phyloP scores from a whole-genome alignment of 805 yeast genomes.

The Ogataea glucozyma region DNA sequence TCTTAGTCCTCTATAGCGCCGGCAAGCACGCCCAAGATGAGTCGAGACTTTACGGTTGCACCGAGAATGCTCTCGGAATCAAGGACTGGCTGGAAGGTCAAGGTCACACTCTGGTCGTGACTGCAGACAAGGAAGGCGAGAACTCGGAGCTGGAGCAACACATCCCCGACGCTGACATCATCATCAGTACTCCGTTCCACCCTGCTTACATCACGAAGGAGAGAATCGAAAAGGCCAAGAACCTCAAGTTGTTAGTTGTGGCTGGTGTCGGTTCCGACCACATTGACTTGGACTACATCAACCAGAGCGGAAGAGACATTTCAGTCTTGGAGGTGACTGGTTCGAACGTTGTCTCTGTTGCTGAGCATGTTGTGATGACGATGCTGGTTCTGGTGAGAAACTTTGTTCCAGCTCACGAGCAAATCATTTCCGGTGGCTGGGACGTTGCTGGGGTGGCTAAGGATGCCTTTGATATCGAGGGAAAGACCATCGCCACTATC shows the following conservation, averaged over 20 bases:
- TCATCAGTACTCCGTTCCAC: slow-evolving; percentile 81
- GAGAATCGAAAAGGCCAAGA: slow-evolving; percentile 68
- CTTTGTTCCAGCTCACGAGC: slow-evolving; percentile 77
- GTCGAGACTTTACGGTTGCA: slow-evolving; percentile 62
- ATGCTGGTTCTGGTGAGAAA: slow-evolving; percentile 71
- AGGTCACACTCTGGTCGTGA: slow-evolving; percentile 68
- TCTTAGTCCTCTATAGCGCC: slow-evolving; percentile 60
- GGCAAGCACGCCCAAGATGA: slow-evolving; percentile 60
- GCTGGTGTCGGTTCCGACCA: slow-evolving; percentile 90
- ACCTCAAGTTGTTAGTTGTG: slow-evolving; percentile 67
- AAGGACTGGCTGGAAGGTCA: slow-evolving; percentile 60
- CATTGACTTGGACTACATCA: slow-evolving; percentile 63
- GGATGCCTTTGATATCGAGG: slow-evolving; percentile 73
- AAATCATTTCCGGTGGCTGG: slow-evolving; percentile 63
- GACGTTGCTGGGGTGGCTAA: slow-evolving; percentile 76
- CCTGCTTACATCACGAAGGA: slow-evolving; percentile 74
- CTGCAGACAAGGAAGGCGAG: slow-evolving; percentile 68
- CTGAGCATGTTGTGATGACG: slow-evolving; percentile 78
- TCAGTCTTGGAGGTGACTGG: slow-evolving; percentile 82
- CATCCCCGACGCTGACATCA: slow-evolving; percentile 70
- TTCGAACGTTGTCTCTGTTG: slow-evolving; percentile 76
- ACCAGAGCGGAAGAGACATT: slow-evolving; percentile 59
- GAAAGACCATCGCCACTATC: slow-evolving; percentile 74
- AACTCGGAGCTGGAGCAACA: slow-evolving; percentile 60
- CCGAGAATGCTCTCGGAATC: slow-evolving; percentile 76